Base-by-base conservation (phyloP, 208 protist genomes). In the Angomonas desouzai region DNA sequence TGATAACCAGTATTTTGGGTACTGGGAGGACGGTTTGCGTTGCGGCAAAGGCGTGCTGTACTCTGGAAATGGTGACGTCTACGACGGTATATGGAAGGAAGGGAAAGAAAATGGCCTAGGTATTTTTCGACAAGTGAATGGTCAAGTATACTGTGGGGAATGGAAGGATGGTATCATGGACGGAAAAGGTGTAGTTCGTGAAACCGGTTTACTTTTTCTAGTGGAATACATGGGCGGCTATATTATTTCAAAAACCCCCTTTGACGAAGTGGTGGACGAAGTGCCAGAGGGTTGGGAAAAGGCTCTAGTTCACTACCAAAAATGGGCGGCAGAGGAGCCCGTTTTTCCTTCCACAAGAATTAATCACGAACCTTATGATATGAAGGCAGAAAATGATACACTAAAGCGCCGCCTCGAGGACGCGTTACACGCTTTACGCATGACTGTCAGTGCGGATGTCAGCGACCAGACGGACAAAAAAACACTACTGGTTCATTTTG, bases 131-230 rank as follows among this genome's bases (percentile, higher is more conserved):
- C 68, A 90, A 20, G 67, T 68, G 3, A 85, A 77, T 57, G 76
- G 79, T 28, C 66, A 84, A 32, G 40, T 78, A 22, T 92, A 92
- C 68, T 78, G 72, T 20, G 86, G 86, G 0, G 69, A 81, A 23
- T 92, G 86, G 86, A 82, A 82, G 16, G 62, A 60, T 7, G 81
- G 81, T 6, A 55, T 65, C 1, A 91, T 85, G 79, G 71, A 87
- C 57, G 84, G 84, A 11, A 87, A 87, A 53, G 84, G 84, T 16
- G 56, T 89, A 2, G 40, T 82, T 20, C 62, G 68, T 20, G 83
- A 86, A 36, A 74, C 73, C 48, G 70, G 74, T 4, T 62, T 79
- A 16, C 48, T 70, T 25, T 83, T 72, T 61, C 51, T 73, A 7
- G 76, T 84, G 2, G 83, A 89, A 53, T 81, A 86, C 68, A 66